These are phyloP conservation scores for Prinsepia uniflora DNA, from an alignment of 306 rosid species.

Conservation along the genomic window DNA sequence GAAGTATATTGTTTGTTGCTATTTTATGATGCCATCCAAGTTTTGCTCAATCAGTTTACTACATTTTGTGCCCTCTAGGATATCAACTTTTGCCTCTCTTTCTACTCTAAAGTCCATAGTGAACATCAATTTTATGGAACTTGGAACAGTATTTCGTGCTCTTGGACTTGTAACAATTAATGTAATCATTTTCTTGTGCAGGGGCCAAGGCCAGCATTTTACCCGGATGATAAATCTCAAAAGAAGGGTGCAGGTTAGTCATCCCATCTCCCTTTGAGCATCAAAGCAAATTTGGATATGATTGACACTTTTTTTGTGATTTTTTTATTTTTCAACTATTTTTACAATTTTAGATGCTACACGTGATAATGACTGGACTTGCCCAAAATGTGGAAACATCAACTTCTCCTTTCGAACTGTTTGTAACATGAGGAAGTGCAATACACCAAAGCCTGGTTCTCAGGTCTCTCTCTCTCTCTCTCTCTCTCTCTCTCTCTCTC, in stretches of 20 bases:
- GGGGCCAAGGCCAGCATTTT: conserved; percentile 88
- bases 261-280: conserved; percentile 3
- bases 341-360: conserved; percentile 48
- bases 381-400: conserved; percentile 97
- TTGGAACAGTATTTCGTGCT: neutral
- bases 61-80: neutral
- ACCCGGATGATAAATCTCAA: conserved; percentile 66
- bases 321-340: conserved; percentile 1
- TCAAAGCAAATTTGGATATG: neutral
- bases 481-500: neutral
- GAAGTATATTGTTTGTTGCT: neutral
- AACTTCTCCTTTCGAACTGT: conserved; percentile 91
- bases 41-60: neutral
- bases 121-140: neutral
- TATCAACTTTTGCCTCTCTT: neutral
- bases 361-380: conserved; percentile 97
- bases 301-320: neutral
- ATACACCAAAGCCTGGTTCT: conserved; percentile 96
- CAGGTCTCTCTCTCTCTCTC: conserved; percentile 52
- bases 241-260: conserved; percentile 65
- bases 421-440: conserved; percentile 99
- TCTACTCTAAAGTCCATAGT: neutral
- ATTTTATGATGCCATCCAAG: neutral
- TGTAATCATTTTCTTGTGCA: conserved; percentile 33
- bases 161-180: conserved; percentile 9